Percentiles rank a stretch among this genome's conserved stretches.
Evolutionary conservation across 352 stramenopile genomes (phyloP).

Genomic region (Globisporangium viniferum): DNA sequence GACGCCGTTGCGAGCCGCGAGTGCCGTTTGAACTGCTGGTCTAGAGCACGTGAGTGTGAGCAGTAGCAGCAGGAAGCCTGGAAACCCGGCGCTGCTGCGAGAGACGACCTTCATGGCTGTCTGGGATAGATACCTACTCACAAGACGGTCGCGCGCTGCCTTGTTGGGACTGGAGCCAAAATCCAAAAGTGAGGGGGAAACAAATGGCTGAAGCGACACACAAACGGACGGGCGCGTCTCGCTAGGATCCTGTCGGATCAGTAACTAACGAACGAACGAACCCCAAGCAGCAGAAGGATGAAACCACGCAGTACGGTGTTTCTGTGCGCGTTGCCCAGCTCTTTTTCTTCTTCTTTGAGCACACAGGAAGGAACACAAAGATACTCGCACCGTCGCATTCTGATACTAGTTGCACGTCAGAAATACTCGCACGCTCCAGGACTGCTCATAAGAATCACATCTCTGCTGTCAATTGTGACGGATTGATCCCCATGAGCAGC

Average conservation of each 20-base stretch:
- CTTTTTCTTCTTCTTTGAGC: background rate
- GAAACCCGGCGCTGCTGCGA: background rate
- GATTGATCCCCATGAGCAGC: too few species aligned
- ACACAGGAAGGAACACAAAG: background rate
- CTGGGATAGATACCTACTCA: too few species aligned
- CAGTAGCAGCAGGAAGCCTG: background rate
- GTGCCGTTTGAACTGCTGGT: too few species aligned
- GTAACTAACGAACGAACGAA: background rate
- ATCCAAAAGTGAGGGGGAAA: background rate
- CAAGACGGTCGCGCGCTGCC: background rate
- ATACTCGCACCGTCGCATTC: background rate
- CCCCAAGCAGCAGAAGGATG: background rate
- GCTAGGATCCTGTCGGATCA: background rate
- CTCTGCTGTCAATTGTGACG: too few species aligned
- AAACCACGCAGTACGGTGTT: background rate
- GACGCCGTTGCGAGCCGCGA: background rate
- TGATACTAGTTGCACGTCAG: too few species aligned
- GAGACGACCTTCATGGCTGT: background rate
- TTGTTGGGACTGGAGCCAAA: background rate
- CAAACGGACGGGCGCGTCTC: background rate
- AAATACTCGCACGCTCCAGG: too few species aligned
- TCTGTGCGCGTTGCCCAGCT: background rate
- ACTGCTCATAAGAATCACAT: too few species aligned
- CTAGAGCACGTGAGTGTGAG: background rate
- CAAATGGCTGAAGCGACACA: background rate